phyloP scores from a whole-genome alignment of 2,329 filamentous ascomycete species.

The Penicillium olsonii region DNA sequence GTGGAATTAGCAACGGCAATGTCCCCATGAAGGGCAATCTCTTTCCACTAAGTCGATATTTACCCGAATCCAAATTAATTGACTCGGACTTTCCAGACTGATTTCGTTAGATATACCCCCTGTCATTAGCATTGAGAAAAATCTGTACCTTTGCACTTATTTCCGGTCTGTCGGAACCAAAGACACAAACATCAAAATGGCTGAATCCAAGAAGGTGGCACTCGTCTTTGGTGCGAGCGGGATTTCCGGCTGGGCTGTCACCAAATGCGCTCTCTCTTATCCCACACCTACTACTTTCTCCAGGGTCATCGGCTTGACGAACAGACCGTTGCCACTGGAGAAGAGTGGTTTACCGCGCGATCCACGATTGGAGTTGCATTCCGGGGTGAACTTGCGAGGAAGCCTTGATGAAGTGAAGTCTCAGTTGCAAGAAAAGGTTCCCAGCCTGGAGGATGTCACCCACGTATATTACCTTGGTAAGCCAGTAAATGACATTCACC shows the following conservation, averaged over 20 bases:
- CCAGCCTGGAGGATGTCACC: slow-evolving; percentile 41
- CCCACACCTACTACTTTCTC: slow-evolving; percentile 29
- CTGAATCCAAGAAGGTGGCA: slow-evolving; percentile 19
- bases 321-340: slow-evolving; percentile 16
- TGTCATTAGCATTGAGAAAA: no score
- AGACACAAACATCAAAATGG: neutral
- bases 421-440: slow-evolving; percentile 37
- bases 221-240: slow-evolving; percentile 34
- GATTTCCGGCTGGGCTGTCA: slow-evolving; percentile 36
- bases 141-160: no score
- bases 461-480: slow-evolving; percentile 49
- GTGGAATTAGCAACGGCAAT: neutral
- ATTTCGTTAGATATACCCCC: no score
- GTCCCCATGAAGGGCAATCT: neutral
- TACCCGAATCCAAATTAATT: no score
- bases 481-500: neutral
- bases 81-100: no score
- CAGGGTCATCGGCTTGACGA: slow-evolving; percentile 29
- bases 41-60: neutral
- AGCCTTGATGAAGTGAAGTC: slow-evolving; percentile 33
- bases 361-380: neutral
- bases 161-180: neutral
- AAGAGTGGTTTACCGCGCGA: neutral
- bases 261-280: slow-evolving; percentile 26
- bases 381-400: slow-evolving; percentile 29